phyloP scores from a whole-genome alignment of 2,329 filamentous ascomycete genomes.

The Thermomyces lanuginosus region DNA sequence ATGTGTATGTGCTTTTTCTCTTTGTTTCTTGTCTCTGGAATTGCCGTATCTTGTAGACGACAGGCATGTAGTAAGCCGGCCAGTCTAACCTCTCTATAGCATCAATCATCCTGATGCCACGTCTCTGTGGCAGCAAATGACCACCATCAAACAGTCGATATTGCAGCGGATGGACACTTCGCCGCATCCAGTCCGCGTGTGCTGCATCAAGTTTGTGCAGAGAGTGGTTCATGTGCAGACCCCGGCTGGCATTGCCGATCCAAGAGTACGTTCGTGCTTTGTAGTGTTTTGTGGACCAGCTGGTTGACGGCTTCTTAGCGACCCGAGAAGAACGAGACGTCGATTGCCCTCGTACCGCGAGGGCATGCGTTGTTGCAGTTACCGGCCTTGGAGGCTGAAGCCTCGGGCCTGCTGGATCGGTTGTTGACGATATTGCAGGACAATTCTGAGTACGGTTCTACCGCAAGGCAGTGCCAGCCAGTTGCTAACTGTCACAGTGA shows the following conservation, averaged over 20 bases:
- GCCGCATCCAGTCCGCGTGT: conserved; percentile 61
- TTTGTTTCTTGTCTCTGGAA: conserved; percentile 9
- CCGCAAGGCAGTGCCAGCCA: not conserved
- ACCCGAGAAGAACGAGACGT: conserved; percentile 65
- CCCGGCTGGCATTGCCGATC: conserved; percentile 62
- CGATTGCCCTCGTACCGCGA: conserved; percentile 66
- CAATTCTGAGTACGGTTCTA: conserved; percentile 48
- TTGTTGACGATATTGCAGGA: conserved; percentile 76
- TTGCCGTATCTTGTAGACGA: conserved; percentile 1
- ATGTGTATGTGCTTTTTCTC: conserved; percentile 94
- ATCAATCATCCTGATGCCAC: conserved; percentile 72
- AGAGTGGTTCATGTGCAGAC: conserved; percentile 85
- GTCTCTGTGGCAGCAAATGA: conserved; percentile 74
- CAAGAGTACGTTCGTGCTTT: conserved; percentile 46
- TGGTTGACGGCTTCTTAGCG: conserved; percentile 31
- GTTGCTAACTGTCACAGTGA: conserved; percentile 40
- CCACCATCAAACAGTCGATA: conserved; percentile 75
- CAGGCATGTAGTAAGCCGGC: conserved; percentile 1
- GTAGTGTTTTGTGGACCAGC: conserved; percentile 2
- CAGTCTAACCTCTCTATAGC: conserved; percentile 36
- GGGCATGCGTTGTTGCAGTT: conserved; percentile 68
- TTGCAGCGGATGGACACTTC: conserved; percentile 75
- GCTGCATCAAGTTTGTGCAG: conserved; percentile 95
- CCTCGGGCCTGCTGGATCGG: conserved; percentile 75
- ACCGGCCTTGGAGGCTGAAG: conserved; percentile 77